These are phyloP conservation scores for Scedosporium apiospermum DNA, from an alignment of 2,329 filamentous ascomycete genomes.

Conservation along the genomic window DNA sequence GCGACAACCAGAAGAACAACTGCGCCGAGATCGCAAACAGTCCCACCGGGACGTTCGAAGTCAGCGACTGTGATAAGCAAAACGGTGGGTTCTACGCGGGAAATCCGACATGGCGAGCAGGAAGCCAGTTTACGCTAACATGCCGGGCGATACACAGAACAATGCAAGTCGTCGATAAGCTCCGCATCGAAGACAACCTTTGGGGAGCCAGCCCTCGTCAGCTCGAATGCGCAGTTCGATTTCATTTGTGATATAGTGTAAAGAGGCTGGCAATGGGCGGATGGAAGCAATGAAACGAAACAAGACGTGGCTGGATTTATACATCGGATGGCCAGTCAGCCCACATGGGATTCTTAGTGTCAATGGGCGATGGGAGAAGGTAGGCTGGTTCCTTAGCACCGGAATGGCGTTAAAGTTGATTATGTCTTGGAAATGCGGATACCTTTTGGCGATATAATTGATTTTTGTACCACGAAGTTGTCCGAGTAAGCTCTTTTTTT, in stretches of 20 bases:
- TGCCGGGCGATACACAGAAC: constrained; percentile 16
- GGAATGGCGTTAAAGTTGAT: constrained; percentile 1
- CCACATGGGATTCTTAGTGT: neutral
- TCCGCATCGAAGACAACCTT: constrained; percentile 12
- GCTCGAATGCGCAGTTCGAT: constrained; percentile 32
- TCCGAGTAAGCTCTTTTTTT: too few species aligned
- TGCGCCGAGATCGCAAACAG: constrained; percentile 34
- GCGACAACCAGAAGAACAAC: constrained; percentile 39
- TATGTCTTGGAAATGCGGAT: neutral
- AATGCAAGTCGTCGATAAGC: constrained; percentile 24
- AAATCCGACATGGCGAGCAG: neutral
- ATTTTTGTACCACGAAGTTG: neutral
- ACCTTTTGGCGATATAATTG: neutral
- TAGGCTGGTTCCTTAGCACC: neutral
- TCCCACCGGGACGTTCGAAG: constrained; percentile 21
- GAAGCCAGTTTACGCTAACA: neutral
- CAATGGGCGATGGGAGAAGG: neutral
- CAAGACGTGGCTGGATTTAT: neutral
- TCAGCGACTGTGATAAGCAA: constrained; percentile 36
- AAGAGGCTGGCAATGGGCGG: neutral
- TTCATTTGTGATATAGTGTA: constrained; percentile 33
- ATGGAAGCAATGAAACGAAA: neutral
- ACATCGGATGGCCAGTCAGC: neutral
- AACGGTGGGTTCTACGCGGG: constrained; percentile 24
- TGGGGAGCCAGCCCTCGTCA: constrained; percentile 21